These are phyloP conservation scores for Dioscorea dumetorum DNA, from an alignment of 106 monocot species.

Conservation along the genomic window DNA sequence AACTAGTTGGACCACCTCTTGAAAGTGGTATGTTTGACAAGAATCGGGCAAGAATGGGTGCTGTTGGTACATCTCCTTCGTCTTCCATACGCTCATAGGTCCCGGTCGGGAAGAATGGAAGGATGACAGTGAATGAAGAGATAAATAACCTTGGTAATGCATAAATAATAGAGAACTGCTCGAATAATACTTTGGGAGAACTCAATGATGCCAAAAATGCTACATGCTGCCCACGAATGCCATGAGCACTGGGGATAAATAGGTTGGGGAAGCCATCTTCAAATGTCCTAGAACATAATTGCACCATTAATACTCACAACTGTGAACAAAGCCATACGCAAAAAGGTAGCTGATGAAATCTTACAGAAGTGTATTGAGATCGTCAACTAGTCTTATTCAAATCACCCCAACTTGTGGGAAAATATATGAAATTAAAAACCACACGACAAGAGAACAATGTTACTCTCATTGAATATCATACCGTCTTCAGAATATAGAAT, in stretches of 20 bases:
- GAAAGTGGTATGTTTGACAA: slow-evolving; percentile 92
- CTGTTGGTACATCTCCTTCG: slow-evolving; percentile 93
- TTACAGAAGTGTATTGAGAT: neutral
- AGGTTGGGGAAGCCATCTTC: slow-evolving; percentile 94
- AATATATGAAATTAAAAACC: too few relatives aligned
- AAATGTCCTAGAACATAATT: slow-evolving; percentile 42
- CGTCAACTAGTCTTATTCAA: neutral
- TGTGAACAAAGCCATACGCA: too few relatives aligned
- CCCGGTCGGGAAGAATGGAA: slow-evolving; percentile 94
- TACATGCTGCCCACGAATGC: slow-evolving; percentile 84
- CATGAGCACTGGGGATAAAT: slow-evolving; percentile 82
- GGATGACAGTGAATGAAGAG: slow-evolving; percentile 82
- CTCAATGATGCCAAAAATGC: slow-evolving; percentile 98
- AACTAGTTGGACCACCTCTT: slow-evolving; percentile 86
- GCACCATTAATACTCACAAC: neutral
- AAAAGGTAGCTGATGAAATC: neutral
- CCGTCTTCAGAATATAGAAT: too few relatives aligned
- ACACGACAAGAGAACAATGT: neutral
- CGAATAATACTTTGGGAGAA: slow-evolving; percentile 89
- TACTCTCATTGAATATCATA: neutral
- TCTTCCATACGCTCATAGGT: slow-evolving; percentile 96
- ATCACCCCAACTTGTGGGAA: too few relatives aligned
- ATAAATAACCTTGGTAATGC: slow-evolving; percentile 86
- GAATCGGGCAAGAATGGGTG: slow-evolving; percentile 84
- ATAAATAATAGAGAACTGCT: slow-evolving; percentile 90